A percentile compares a stretch with the other conserved stretches of the same genome.
These are phyloP conservation scores for Austroboletus rostrupii DNA, from an alignment of 1,284 basidiomycete genomes.

Conservation along the genomic window DNA sequence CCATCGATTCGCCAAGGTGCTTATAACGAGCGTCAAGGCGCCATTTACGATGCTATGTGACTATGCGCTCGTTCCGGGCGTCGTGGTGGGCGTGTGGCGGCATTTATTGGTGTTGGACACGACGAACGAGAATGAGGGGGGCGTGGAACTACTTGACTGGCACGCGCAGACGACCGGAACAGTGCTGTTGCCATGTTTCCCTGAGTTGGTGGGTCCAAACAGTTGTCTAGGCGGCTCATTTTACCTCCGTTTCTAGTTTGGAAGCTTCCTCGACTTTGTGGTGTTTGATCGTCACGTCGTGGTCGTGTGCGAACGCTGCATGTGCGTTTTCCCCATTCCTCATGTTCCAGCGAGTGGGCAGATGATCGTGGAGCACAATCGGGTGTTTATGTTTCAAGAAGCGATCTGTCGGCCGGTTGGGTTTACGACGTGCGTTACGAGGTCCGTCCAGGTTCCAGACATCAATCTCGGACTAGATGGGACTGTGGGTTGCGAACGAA, in stretches of 20 bases:
- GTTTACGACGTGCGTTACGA: slow-evolving; percentile 25
- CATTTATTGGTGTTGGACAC: slow-evolving; percentile 27
- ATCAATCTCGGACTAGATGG: too few relatives aligned
- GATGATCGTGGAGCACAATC: slow-evolving; percentile 19
- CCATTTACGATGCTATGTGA: slow-evolving; percentile 23
- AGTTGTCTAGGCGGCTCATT: too few relatives aligned
- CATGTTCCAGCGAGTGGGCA: slow-evolving; percentile 20
- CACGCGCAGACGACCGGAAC: slow-evolving; percentile 21
- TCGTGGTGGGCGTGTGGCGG: slow-evolving; percentile 22
- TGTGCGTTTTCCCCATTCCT: slow-evolving; percentile 28
- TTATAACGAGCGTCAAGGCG: slow-evolving; percentile 14
- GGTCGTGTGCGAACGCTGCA: slow-evolving; percentile 25
- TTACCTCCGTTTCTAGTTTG: slow-evolving; percentile 14
- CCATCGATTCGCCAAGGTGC: slow-evolving; percentile 17
- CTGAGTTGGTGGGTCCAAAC: slow-evolving; percentile 19
- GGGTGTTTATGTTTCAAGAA: slow-evolving; percentile 29
- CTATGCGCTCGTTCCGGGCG: slow-evolving; percentile 21
- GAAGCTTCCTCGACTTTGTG: slow-evolving; percentile 22
- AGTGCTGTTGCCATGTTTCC: slow-evolving; percentile 20
- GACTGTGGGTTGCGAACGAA: not conserved
- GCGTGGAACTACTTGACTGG: slow-evolving; percentile 28
- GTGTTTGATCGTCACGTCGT: slow-evolving; percentile 23
- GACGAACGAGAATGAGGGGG: slow-evolving; percentile 15
- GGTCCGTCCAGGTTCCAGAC: not conserved
- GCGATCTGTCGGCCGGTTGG: slow-evolving; percentile 20